phyloP scores from a whole-genome alignment of 73 alveolate genomes.

The Diophrys appendiculata region DNA sequence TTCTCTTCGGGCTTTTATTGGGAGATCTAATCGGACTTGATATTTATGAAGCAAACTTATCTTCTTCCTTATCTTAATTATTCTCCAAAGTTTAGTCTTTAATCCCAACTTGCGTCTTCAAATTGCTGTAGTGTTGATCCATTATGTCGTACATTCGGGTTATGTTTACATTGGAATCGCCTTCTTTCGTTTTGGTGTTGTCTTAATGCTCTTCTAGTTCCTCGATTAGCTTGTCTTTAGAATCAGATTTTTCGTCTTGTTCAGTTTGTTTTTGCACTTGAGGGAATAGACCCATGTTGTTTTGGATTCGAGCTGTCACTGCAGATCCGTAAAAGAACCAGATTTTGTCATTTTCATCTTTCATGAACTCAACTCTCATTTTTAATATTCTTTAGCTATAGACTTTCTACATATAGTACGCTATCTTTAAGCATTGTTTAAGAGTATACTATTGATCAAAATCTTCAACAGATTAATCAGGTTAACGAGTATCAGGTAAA shows the following conservation, averaged over 20 bases:
- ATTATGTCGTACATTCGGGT: slow-evolving; percentile 5
- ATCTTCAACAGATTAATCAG: not conserved
- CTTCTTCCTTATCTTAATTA: too few relatives aligned
- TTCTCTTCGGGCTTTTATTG: too few relatives aligned
- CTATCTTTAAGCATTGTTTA: slow-evolving; percentile 41
- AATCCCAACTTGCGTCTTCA: not conserved
- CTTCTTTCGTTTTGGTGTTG: not conserved
- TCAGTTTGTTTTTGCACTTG: too few relatives aligned
- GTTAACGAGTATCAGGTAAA: not conserved
- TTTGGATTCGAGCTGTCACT: not conserved
- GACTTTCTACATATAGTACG: slow-evolving; percentile 44
- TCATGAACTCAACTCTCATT: slow-evolving; percentile 53
- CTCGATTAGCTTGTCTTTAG: slow-evolving; percentile 1
- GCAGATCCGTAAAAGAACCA: slow-evolving; percentile 9
- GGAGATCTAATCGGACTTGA: too few relatives aligned
- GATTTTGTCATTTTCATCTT: slow-evolving; percentile 31
- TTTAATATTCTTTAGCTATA: slow-evolving; percentile 29
- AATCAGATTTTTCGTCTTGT: too few relatives aligned
- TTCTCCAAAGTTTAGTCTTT: not conserved
- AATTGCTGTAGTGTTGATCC: not conserved
- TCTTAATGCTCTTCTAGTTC: slow-evolving; percentile 1
- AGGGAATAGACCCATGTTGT: too few relatives aligned
- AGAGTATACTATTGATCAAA: slow-evolving; percentile 1
- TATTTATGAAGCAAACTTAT: too few relatives aligned
- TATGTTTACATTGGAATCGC: not conserved